Percentiles rank a stretch among this genome's conserved stretches.
Conservation (phyloP, 305 asterid species). For the Fraxinus ornus region DNA sequence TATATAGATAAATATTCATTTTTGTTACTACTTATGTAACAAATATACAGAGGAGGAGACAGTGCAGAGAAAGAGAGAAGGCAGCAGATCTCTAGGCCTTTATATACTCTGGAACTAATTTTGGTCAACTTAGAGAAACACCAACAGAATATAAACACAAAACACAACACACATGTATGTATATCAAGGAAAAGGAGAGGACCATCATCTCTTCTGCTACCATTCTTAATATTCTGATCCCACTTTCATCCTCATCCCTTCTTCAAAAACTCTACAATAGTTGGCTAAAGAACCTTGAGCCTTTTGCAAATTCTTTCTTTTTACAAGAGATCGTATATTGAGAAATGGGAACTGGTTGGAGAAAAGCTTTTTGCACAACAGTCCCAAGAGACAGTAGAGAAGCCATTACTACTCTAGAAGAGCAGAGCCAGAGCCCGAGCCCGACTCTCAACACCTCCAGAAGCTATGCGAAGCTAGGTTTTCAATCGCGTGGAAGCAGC, state of each 20-base stretch:
- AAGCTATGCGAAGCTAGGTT: conserved; percentile 35
- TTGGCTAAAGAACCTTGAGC: not conserved
- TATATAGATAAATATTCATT: too few species aligned
- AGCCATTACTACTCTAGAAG: conserved; percentile 5
- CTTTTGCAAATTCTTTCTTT: not conserved
- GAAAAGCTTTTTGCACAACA: conserved; percentile 79
- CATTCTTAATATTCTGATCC: not conserved
- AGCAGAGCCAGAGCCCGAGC: conserved; percentile 1
- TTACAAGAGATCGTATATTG: conserved; percentile 6
- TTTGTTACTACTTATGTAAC: not conserved
- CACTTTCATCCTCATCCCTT: not conserved
- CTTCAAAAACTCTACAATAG: not conserved
- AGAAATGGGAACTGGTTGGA: conserved; percentile 88
- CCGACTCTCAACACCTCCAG: conserved; percentile 22
- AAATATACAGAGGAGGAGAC: not conserved
- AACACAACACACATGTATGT: not conserved
- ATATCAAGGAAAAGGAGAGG: not conserved
- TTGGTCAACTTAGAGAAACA: not conserved
- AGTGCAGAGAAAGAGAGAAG: not conserved
- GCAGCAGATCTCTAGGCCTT: not conserved
- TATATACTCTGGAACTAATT: not conserved
- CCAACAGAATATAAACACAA: not conserved
- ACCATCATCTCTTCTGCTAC: not conserved
- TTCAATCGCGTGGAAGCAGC: conserved; percentile 35
- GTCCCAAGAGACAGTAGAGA: conserved; percentile 50